These are phyloP conservation scores for Musa itinerans DNA, from an alignment of 176 grass and related monocot genomes.

Conservation along the genomic window DNA sequence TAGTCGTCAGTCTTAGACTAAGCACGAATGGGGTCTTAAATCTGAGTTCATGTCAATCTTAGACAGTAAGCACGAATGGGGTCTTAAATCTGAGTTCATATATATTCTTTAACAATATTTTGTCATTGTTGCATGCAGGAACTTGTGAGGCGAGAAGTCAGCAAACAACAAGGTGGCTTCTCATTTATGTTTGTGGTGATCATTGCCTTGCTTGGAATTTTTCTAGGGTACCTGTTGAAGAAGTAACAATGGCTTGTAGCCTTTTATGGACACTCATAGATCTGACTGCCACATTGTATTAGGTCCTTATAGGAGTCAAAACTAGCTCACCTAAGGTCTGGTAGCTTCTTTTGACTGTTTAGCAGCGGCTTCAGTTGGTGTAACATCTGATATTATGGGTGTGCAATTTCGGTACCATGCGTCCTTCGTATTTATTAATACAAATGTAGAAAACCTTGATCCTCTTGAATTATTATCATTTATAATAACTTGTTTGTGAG, in stretches of 20 bases:
- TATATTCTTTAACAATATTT: slow-evolving; percentile 9
- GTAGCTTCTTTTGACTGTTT: not conserved
- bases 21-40: too few relatives aligned
- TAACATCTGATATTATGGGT: not conserved
- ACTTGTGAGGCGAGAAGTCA: slow-evolving; percentile 26
- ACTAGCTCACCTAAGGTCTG: not conserved
- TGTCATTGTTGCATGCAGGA: slow-evolving; percentile 29
- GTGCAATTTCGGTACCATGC: not conserved
- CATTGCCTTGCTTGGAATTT: slow-evolving; percentile 31
- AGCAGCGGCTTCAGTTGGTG: not conserved
- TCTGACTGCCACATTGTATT: not conserved
- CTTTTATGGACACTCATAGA: not conserved
- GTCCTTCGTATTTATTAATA: not conserved
- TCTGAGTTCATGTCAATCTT: not conserved
- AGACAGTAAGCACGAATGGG: too few relatives aligned
- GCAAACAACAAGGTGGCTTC: slow-evolving; percentile 35
- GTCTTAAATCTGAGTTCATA: not conserved
- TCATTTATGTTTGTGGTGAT: slow-evolving; percentile 34
- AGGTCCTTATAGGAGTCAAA: not conserved
- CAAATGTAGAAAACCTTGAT: not conserved
- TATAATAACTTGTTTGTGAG: not conserved
- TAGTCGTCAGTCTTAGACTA: too few relatives aligned
- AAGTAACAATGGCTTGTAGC: slow-evolving; percentile 25
- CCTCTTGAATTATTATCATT: not conserved
- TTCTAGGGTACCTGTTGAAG: slow-evolving; percentile 55